These are phyloP conservation scores for Neurospora sp. DNA, from an alignment of 495 filamentous ascomycete genomes.

Conservation along the genomic window DNA sequence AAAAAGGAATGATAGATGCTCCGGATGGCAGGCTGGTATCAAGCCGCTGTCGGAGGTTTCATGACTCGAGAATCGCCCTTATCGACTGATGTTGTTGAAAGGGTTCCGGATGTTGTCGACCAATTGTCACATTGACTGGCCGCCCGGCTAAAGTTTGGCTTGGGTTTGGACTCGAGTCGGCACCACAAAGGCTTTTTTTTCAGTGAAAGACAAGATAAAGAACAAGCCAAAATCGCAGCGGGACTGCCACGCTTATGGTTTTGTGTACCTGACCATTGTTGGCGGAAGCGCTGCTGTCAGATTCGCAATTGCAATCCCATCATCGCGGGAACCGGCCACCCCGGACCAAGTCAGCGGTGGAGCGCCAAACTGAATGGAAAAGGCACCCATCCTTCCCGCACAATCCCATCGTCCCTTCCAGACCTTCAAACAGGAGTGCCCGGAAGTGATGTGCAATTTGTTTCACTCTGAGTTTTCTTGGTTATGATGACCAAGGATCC, in stretches of 20 bases:
- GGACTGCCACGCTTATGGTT: neutral
- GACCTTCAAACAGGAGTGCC: neutral
- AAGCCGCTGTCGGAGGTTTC: neutral
- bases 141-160: neutral
- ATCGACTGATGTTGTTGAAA: neutral
- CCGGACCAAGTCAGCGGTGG: neutral
- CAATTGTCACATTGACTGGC: neutral
- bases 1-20: conserved; percentile 10
- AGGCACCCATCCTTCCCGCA: neutral
- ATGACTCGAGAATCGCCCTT: neutral
- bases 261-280: neutral
- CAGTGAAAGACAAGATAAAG: neutral
- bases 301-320: neutral
- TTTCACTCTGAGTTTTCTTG: neutral
- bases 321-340: neutral
- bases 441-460: neutral
- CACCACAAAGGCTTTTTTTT: neutral
- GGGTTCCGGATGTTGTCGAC: neutral
- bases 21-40: neutral
- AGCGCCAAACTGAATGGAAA: neutral
- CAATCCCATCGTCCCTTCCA: neutral
- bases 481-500: neutral
- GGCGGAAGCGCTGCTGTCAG: neutral
- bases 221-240: neutral
- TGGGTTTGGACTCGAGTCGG: neutral